Base-by-base conservation (phyloP, 768 basidiomycete genomes). In the Mycena polygramma region DNA sequence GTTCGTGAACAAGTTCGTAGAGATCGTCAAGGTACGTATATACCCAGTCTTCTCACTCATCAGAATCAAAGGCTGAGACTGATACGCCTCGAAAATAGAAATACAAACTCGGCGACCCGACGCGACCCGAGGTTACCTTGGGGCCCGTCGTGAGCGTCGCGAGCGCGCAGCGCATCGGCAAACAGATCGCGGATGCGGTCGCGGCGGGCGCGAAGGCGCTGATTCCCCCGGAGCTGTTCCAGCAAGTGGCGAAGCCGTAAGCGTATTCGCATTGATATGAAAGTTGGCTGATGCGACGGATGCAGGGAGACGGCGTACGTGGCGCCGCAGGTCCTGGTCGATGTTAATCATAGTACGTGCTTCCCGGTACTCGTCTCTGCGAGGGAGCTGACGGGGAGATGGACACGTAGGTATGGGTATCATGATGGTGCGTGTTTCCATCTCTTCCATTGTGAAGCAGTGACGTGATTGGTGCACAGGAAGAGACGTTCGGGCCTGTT, bases 141-240 rank as follows among this genome's bases (percentile, higher is more conserved):
- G 98, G 98, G 0, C 98, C 98, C 1, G 98, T 99, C 14, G 91
- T 99, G 73, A 96, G 93, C 70, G 79, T 96, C 9, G 92, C 92
- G 3, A 95, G 94, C 72, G 97, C 98, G 0, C 86, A 90, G 66
- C 86, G 89, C 68, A 98, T 99, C 68, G 86, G 93, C 41, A 94
- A 93, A 76, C 97, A 99, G 77, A 86, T 98, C 54, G 82, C 86
- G 1, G 94, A 95, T 79, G 98, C 97, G 92, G 92, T 98, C 60
- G 82, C 83, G 26, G 90, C 90, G 15, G 97, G 97, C 0, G 97
- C 97, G 1, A 92, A 86, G 75, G 77, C 90, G 6, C 86, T 98
- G 45, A 83, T 98, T 22, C 87, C 90, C 0, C 91, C 91, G 69
- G 83, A 88, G 13, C 77, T 87, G 0, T 95, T 94, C 79, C 85